A percentile compares a stretch with the other conserved stretches of the same genome.
phyloP scores from a whole-genome alignment of 176 grass and related monocot genomes.

The Oryza longistaminata region DNA sequence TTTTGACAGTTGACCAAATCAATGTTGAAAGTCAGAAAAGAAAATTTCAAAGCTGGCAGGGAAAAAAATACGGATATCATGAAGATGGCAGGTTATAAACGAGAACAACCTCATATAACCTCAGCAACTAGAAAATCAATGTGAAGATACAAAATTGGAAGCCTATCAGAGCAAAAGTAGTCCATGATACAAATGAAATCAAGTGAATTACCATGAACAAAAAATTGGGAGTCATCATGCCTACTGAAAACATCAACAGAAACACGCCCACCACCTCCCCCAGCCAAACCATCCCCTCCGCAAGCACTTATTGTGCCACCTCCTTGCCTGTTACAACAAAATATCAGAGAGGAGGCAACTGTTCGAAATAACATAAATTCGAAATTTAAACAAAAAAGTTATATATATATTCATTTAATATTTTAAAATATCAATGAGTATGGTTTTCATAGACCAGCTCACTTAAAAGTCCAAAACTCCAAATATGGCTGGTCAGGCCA shows the following conservation, averaged over 20 bases:
- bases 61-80: conserved; percentile 5
- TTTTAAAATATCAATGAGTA: conserved; percentile 21
- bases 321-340: conserved; percentile 69
- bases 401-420: not conserved
- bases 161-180: not conserved
- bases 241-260: conserved; percentile 88
- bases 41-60: conserved; percentile 1
- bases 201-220: conserved; percentile 78
- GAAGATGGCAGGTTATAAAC: conserved; percentile 5
- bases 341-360: conserved; percentile 16
- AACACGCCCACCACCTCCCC: conserved; percentile 93
- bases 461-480: not conserved
- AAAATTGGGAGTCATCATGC: conserved; percentile 76
- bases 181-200: not conserved
- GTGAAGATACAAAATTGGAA: not conserved
- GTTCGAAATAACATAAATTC: not conserved
- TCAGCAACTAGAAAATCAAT: conserved; percentile 14
- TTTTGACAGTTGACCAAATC: not conserved
- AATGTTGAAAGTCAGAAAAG: conserved; percentile 19
- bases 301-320: conserved; percentile 85
- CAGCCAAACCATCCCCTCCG: conserved; percentile 86
- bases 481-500: not conserved
- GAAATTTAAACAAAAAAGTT: conserved; percentile 15
- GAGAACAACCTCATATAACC: conserved; percentile 1
- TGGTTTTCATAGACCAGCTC: conserved; percentile 11